Conservation (phyloP, 2,329 filamentous ascomycete genomes). For the Pestalotiopsis sp. region DNA sequence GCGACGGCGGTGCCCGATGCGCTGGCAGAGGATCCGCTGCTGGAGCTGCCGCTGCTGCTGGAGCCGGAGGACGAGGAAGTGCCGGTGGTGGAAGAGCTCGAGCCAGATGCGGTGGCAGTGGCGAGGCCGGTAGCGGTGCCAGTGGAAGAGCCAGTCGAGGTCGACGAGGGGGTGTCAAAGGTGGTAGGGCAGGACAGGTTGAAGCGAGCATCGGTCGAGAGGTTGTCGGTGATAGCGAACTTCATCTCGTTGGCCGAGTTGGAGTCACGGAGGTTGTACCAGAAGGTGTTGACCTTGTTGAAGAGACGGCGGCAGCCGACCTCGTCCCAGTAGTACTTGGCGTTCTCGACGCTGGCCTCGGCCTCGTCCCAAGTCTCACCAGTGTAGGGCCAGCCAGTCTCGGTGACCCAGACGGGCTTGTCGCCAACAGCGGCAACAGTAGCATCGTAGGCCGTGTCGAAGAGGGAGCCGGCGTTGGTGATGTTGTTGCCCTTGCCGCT, state of each 20-base stretch:
- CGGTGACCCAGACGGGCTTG: slow-evolving; percentile 63
- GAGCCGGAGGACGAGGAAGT: slow-evolving; percentile 5
- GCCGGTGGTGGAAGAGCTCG: slow-evolving; percentile 12
- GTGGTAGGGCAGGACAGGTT: slow-evolving; percentile 54
- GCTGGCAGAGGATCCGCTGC: slow-evolving; percentile 7
- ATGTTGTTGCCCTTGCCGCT: slow-evolving; percentile 56
- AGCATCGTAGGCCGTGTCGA: slow-evolving; percentile 50
- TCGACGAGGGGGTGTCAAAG: slow-evolving; percentile 35
- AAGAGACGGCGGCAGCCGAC: slow-evolving; percentile 63
- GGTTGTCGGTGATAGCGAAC: slow-evolving; percentile 57
- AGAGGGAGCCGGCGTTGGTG: slow-evolving; percentile 54
- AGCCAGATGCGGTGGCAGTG: slow-evolving; percentile 19
- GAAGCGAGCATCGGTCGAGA: slow-evolving; percentile 52
- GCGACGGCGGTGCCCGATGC: slow-evolving; percentile 16
- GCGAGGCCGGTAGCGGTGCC: slow-evolving; percentile 18
- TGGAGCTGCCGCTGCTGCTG: background rate
- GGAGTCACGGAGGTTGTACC: slow-evolving; percentile 64
- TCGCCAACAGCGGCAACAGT: slow-evolving; percentile 46
- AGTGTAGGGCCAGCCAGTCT: slow-evolving; percentile 66
- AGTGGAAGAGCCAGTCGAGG: slow-evolving; percentile 20
- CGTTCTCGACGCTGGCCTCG: slow-evolving; percentile 56
- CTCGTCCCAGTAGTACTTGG: slow-evolving; percentile 64
- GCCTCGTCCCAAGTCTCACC: slow-evolving; percentile 58
- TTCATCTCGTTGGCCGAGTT: slow-evolving; percentile 61
- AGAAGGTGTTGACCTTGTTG: slow-evolving; percentile 57